Conservation (phyloP, 2,329 filamentous ascomycete genomes). For the Hymenoscyphus fructigenus region DNA sequence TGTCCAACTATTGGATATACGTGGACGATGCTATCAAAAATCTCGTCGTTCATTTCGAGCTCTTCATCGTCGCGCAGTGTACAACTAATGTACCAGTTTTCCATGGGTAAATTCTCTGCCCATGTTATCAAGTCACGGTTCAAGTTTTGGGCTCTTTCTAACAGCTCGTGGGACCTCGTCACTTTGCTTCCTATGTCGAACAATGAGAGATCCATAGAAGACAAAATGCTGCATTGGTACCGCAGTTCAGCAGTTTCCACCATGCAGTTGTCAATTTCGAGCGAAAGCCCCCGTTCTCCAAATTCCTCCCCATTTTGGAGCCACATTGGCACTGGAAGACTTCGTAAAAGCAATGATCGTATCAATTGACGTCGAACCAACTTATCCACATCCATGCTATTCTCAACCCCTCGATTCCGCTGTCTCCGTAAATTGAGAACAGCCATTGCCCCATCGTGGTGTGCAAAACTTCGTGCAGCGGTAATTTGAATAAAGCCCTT, state of each 20-base stretch:
- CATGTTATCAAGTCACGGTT: slow-evolving; percentile 13
- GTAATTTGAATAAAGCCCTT: neutral
- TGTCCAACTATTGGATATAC: slow-evolving; percentile 15
- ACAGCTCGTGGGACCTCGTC: neutral
- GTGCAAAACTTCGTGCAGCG: slow-evolving; percentile 7
- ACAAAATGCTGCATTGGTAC: slow-evolving; percentile 4
- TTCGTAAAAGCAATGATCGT: slow-evolving; percentile 8
- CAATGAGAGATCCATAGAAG: neutral
- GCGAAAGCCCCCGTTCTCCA: slow-evolving; percentile 13
- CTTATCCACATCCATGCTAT: slow-evolving; percentile 6
- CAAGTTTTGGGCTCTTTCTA: slow-evolving; percentile 9
- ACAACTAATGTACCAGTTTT: slow-evolving; percentile 9
- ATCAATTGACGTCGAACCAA: slow-evolving; percentile 11
- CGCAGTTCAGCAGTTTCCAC: slow-evolving; percentile 12
- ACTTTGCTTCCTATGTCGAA: neutral
- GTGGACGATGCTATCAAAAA: slow-evolving; percentile 11
- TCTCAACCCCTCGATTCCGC: neutral
- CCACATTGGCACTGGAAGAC: slow-evolving; percentile 2
- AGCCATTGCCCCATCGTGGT: slow-evolving; percentile 13
- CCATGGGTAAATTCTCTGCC: slow-evolving; percentile 13
- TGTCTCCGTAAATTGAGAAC: slow-evolving; percentile 7
- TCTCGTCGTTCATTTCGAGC: neutral
- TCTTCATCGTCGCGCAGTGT: neutral
- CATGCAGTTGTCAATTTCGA: slow-evolving; percentile 11
- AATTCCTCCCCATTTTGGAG: slow-evolving; percentile 13